phyloP scores from a whole-genome alignment of 306 rosid genomes.

The Phaseolus lunatus region DNA sequence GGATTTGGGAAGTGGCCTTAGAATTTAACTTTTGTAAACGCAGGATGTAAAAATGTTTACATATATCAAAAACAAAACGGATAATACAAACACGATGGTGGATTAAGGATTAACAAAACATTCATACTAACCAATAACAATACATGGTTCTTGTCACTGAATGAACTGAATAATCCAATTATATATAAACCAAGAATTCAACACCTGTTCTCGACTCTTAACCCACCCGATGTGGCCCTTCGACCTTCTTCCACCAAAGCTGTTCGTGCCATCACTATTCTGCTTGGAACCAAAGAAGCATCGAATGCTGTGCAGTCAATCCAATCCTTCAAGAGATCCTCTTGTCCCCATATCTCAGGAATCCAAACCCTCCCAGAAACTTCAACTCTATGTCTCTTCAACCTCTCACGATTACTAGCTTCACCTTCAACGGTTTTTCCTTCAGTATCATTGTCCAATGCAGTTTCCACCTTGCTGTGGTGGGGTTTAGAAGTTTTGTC shows the following conservation, averaged over 20 bases:
- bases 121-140: neutral
- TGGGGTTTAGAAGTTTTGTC: conserved; percentile 17
- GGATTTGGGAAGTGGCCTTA: neutral
- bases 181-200: conserved; percentile 26
- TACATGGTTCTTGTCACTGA: neutral
- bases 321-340: conserved; percentile 86
- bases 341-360: conserved; percentile 97
- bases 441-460: neutral
- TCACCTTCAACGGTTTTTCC: conserved; percentile 30
- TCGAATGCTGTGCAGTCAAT: conserved; percentile 80
- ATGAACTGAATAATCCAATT: conserved; percentile 3
- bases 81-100: neutral
- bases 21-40: neutral
- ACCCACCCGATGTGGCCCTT: conserved; percentile 51
- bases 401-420: conserved; percentile 73
- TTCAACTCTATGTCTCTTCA: conserved; percentile 75
- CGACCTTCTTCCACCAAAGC: conserved; percentile 73
- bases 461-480: conserved; percentile 14
- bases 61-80: neutral
- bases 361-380: conserved; percentile 83
- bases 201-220: conserved; percentile 71
- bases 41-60: neutral
- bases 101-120: conserved; percentile 2
- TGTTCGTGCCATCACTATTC: conserved; percentile 65
- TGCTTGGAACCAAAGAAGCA: conserved; percentile 66